Percentiles rank a stretch among this genome's conserved stretches.
Evolutionary conservation across 768 basidiomycete species (phyloP).

Genomic region (Lentinula edodes): DNA sequence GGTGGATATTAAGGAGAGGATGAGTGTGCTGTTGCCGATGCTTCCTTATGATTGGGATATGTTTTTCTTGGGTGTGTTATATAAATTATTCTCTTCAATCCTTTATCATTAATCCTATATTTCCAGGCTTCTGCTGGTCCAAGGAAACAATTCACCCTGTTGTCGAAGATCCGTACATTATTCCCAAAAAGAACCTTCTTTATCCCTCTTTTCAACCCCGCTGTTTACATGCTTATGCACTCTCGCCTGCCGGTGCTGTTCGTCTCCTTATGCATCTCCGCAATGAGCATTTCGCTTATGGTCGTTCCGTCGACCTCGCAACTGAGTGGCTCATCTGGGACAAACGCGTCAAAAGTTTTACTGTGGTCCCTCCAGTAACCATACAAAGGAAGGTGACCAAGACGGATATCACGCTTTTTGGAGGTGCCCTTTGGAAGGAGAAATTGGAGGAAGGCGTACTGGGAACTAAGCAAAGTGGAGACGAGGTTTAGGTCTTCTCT

Average conservation of each 20-base stretch:
- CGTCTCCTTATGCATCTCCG: slow-evolving; percentile 34
- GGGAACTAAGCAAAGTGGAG: slow-evolving; percentile 6
- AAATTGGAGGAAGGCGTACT: slow-evolving; percentile 32
- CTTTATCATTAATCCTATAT: background rate
- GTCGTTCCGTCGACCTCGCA: slow-evolving; percentile 48
- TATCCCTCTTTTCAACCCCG: slow-evolving; percentile 40
- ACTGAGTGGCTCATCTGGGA: slow-evolving; percentile 39
- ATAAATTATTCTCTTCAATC: slow-evolving; percentile 6
- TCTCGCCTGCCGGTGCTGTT: slow-evolving; percentile 35
- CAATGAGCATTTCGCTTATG: slow-evolving; percentile 43
- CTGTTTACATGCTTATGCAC: slow-evolving; percentile 46
- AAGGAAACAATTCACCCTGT: slow-evolving; percentile 32
- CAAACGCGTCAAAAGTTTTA: slow-evolving; percentile 35
- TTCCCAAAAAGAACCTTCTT: slow-evolving; percentile 16
- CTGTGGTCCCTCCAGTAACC: slow-evolving; percentile 38
- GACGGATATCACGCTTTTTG: slow-evolving; percentile 33
- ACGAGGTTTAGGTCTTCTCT: background rate
- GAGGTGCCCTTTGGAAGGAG: slow-evolving; percentile 37
- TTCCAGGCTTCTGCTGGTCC: slow-evolving; percentile 52
- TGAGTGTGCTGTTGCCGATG: slow-evolving; percentile 26
- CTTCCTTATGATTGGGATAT: slow-evolving; percentile 46
- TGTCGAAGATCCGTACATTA: slow-evolving; percentile 11
- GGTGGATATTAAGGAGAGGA: slow-evolving; percentile 25
- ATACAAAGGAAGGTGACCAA: slow-evolving; percentile 36
- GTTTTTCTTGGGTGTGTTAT: slow-evolving; percentile 35